Percentiles rank a stretch among this genome's conserved stretches.
Conservation (phyloP, 202 grass and related monocot genomes). For the Bolboschoenoplectus hybrid region DNA sequence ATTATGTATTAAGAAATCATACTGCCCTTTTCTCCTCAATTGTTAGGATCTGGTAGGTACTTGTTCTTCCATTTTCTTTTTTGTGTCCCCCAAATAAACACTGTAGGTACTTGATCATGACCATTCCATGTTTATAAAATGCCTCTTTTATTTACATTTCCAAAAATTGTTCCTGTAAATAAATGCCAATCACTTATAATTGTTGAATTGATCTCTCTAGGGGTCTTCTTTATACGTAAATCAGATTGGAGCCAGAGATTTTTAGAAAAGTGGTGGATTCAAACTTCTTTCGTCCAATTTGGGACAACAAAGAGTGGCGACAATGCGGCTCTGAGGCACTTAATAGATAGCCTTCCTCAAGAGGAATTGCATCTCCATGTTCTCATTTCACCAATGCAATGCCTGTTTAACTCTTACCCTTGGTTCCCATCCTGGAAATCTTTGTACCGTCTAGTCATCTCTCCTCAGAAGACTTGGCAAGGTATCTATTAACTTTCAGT, state of each 20-base stretch:
- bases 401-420: constrained; percentile 93
- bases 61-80: background rate
- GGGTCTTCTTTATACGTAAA: constrained; percentile 71
- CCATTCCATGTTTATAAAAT: background rate
- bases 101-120: background rate
- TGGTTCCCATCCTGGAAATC: constrained; percentile 69
- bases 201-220: constrained; percentile 40
- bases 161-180: background rate
- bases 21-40: background rate
- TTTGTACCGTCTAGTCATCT: constrained; percentile 47
- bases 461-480: constrained; percentile 63
- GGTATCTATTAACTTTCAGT: constrained; percentile 38
- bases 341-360: constrained; percentile 57
- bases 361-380: constrained; percentile 64
- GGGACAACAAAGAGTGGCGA: constrained; percentile 78
- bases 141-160: background rate
- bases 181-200: background rate
- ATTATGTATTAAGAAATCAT: background rate
- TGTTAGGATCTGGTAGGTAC: background rate
- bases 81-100: background rate
- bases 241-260: constrained; percentile 77
- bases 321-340: constrained; percentile 71
- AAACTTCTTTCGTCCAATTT: constrained; percentile 77
- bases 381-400: constrained; percentile 68
- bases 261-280: constrained; percentile 81